A percentile compares a stretch with the other conserved stretches of the same genome.
Conservation (phyloP, 768 basidiomycete genomes). For the Trametes cubensis region DNA sequence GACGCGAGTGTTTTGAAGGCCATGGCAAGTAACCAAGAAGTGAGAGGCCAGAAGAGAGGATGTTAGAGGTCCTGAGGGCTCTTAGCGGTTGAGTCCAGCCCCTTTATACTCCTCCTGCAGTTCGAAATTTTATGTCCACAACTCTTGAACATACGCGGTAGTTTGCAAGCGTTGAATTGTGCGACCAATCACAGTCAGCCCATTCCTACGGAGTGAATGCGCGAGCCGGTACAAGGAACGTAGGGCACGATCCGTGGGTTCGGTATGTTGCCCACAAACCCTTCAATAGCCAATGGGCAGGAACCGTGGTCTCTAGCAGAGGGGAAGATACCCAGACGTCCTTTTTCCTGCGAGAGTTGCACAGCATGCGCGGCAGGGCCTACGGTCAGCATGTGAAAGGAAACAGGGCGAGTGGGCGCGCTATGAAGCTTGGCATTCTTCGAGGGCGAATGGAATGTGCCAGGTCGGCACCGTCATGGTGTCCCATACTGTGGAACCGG, state of each 20-base stretch:
- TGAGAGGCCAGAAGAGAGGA: neutral
- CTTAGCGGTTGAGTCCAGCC: neutral
- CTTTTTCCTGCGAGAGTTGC: neutral
- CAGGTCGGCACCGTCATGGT: neutral
- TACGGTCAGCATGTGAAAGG: slow-evolving; percentile 12
- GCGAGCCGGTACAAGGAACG: neutral
- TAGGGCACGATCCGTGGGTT: slow-evolving; percentile 6
- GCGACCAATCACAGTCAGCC: slow-evolving; percentile 5
- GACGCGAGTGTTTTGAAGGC: slow-evolving; percentile 18
- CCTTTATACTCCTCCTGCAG: slow-evolving; percentile 7
- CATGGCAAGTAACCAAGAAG: slow-evolving; percentile 3
- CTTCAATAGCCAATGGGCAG: slow-evolving; percentile 2
- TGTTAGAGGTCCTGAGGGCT: slow-evolving; percentile 5
- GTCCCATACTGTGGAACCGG: neutral
- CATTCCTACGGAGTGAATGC: slow-evolving; percentile 11
- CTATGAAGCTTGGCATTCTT: neutral
- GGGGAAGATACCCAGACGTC: slow-evolving; percentile 1
- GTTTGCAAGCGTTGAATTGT: neutral
- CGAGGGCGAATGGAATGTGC: neutral
- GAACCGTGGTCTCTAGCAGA: neutral
- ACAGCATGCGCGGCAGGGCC: neutral
- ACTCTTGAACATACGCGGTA: neutral
- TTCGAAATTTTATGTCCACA: neutral
- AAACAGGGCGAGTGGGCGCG: slow-evolving; percentile 4
- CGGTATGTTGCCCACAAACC: neutral